Evolutionary conservation across 352 stramenopile species (phyloP).

Genomic region (Phytopythium oedochilum): DNA sequence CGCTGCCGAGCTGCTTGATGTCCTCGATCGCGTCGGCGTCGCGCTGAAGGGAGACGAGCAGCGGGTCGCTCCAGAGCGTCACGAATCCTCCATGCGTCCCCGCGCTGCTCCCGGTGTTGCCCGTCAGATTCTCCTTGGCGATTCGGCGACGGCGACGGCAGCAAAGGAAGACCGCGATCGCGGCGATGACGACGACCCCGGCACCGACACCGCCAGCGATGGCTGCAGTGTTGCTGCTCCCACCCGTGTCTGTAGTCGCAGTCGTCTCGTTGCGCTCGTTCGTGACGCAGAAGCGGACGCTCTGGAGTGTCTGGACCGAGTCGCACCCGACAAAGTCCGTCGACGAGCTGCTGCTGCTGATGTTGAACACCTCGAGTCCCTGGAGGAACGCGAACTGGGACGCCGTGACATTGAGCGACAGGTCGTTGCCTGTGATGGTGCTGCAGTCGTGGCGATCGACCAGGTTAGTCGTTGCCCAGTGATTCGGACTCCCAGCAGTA

Average conservation of each 20-base stretch:
- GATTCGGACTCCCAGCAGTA: background rate
- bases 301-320: background rate
- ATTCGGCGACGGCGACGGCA: conserved; percentile 4
- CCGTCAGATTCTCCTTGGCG: conserved; percentile 4
- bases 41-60: background rate
- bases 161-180: conserved; percentile 10
- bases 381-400: conserved; percentile 15
- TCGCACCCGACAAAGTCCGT: conserved; percentile 7
- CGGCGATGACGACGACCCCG: conserved; percentile 9
- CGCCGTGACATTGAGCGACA: conserved; percentile 6
- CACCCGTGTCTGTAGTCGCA: background rate
- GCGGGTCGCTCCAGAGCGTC: background rate
- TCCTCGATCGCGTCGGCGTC: conserved; percentile 1
- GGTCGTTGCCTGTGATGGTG: conserved; percentile 5
- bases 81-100: conserved; percentile 13
- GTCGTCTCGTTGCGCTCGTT: background rate
- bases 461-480: background rate
- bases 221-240: conserved; percentile 10
- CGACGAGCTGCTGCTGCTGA: conserved; percentile 2
- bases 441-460: background rate
- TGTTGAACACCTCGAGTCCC: conserved; percentile 11
- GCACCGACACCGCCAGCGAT: conserved; percentile 11
- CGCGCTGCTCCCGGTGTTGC: conserved; percentile 9
- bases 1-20: conserved; percentile 5
- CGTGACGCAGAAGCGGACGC: background rate